Evolutionary conservation across 257 asterid genomes (phyloP), one percentile per base, ranked within the genome.

Genomic region (Euphrasia confusa): DNA sequence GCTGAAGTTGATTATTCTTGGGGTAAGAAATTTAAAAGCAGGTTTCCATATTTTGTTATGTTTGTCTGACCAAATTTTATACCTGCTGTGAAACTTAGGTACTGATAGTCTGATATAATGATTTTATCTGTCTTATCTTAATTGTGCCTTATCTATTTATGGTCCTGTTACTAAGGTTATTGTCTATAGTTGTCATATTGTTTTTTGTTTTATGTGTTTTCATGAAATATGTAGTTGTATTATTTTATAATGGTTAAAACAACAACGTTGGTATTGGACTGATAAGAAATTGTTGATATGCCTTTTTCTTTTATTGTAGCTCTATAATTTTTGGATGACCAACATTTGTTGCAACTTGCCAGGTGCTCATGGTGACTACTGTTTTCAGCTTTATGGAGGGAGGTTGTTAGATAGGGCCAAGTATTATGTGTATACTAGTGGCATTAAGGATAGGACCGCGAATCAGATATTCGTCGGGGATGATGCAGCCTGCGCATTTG

Each of bases 1-100:
- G 66, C 87, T 92, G 74, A 92, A 89, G 81, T 74, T 83, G 78
- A 89, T 92, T 71, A 75, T 89, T 74, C 77, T 89, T 54, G 99
- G 99, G 89, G 99, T 92, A 83, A 75, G 76, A 57, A 54, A 56
- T 72, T 72, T 60, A 49, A 35, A 27, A 18, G 54, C 57, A 42
- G 63, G 45, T 67, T 59, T 64, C 9, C 15, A n/a, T 15, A 45
- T 49, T 49, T 49, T 49, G 9, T 4, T 15, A 49, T 45, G 50
- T 3, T 12, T 15, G 21, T 49, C 53, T 12, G 14, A 1, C 53
- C 18, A 47, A 11, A 5, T 12, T 13, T 13, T 5, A 11, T 21
- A 47, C 17, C 8, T 14, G 53, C 53, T 47, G 14, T 47, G 53
- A 47, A 10, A 14, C 53, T 13, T 13, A 11, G 53, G 18, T 47